A percentile compares a stretch with the other conserved stretches of the same genome.
These are phyloP conservation scores for Cryptococcus sp. DNA, from an alignment of 1,284 basidiomycete species.

Conservation along the genomic window DNA sequence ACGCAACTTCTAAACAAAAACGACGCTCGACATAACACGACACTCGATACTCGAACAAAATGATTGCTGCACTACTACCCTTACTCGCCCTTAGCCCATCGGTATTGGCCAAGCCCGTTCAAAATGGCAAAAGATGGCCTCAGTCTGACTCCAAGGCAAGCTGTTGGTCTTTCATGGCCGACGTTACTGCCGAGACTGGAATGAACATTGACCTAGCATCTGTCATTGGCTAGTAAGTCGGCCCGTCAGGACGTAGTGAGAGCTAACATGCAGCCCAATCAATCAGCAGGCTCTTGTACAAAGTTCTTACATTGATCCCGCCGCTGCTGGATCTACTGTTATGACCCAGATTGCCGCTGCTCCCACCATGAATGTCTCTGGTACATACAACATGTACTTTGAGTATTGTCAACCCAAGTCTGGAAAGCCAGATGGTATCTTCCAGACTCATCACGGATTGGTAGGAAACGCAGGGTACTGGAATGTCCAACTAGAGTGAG, in stretches of 20 bases:
- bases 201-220: conserved; percentile 14
- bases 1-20: too few species aligned
- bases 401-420: conserved; percentile 14
- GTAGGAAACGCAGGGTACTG: conserved; percentile 30
- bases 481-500: conserved; percentile 25
- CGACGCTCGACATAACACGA: too few species aligned
- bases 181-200: conserved; percentile 9
- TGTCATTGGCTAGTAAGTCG: conserved; percentile 10
- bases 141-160: neutral
- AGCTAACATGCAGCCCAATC: conserved; percentile 5
- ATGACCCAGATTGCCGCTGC: conserved; percentile 12
- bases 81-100: too few species aligned
- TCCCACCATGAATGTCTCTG: conserved; percentile 10
- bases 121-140: neutral
- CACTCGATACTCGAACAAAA: too few species aligned
- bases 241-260: neutral
- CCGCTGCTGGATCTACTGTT: conserved; percentile 11
- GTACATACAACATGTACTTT: conserved; percentile 16
- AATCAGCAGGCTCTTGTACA: conserved; percentile 12
- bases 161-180: conserved; percentile 11
- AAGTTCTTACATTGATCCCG: conserved; percentile 4
- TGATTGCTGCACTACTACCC: too few species aligned
- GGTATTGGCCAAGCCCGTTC: too few species aligned
- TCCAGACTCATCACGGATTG: conserved; percentile 14
- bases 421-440: conserved; percentile 5